A percentile compares a stretch with the other conserved stretches of the same genome.
These are phyloP conservation scores for Chloropicon primus DNA, from an alignment of 139 green algal genomes.

Conservation along the genomic window DNA sequence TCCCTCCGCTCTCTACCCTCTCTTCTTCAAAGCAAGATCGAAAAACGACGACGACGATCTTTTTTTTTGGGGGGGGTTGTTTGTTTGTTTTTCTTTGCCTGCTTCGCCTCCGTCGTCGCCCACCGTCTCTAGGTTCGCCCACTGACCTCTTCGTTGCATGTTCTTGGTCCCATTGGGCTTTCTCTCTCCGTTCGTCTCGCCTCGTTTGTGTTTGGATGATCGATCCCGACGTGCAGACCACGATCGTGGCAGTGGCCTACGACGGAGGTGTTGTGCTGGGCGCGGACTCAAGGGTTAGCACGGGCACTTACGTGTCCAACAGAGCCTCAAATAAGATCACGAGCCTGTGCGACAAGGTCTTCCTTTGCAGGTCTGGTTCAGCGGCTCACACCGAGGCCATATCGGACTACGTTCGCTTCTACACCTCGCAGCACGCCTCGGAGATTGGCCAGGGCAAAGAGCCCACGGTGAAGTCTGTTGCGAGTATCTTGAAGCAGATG, in stretches of 20 bases:
- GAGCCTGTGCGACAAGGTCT: constrained; percentile 56
- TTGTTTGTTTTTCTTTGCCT: too few relatives aligned
- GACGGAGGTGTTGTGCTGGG: constrained; percentile 85
- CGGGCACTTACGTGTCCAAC: constrained; percentile 83
- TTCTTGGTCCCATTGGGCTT: too few relatives aligned
- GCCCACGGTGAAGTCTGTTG: not conserved
- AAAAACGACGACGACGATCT: too few relatives aligned
- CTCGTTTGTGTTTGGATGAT: too few relatives aligned
- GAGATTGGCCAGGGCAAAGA: not conserved
- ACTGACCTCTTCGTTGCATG: too few relatives aligned
- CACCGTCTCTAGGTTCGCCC: too few relatives aligned
- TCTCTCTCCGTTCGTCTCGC: too few relatives aligned
- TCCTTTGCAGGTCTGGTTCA: constrained; percentile 29
- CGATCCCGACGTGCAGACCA: constrained; percentile 46
- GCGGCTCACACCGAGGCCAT: constrained; percentile 34
- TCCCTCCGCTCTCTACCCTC: not conserved
- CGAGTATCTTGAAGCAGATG: constrained; percentile 25
- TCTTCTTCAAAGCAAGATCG: too few relatives aligned
- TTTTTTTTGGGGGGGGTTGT: too few relatives aligned
- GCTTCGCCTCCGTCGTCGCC: too few relatives aligned
- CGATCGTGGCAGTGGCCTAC: constrained; percentile 79
- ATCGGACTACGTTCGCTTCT: constrained; percentile 16
- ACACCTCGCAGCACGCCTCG: not conserved
- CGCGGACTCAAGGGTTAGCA: constrained; percentile 70
- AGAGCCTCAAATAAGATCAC: constrained; percentile 90